Evolutionary conservation across 2,329 filamentous ascomycete species (phyloP).

Genomic region (Pseudogymnoascus sp.): DNA sequence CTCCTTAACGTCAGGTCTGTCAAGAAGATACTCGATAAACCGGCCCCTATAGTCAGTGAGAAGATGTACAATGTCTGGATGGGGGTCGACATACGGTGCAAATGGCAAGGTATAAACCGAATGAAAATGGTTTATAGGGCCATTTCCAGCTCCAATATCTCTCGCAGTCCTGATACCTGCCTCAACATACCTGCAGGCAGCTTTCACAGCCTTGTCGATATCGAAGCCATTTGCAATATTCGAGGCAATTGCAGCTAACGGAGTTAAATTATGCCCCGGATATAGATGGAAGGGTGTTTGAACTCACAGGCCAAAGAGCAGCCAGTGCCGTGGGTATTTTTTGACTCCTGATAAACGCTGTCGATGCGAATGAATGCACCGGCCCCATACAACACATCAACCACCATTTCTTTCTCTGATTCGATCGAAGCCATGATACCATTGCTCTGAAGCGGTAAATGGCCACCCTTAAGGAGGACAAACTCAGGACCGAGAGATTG

Average conservation of each 20-base stretch:
- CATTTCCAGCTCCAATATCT: conserved; percentile 53
- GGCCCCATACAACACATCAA: conserved; percentile 70
- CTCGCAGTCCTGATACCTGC: conserved; percentile 52
- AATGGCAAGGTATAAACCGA: conserved; percentile 64
- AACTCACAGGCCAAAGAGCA: conserved; percentile 81
- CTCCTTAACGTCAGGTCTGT: conserved; percentile 63
- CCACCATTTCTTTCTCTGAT: conserved; percentile 57
- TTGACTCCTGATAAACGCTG: conserved; percentile 63
- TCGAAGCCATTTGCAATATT: conserved; percentile 56
- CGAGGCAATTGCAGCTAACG: conserved; percentile 62
- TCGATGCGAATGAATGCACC: conserved; percentile 56
- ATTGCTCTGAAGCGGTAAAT: conserved; percentile 67
- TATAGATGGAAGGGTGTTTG: not conserved
- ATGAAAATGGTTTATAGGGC: conserved; percentile 74
- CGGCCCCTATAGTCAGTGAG: conserved; percentile 46
- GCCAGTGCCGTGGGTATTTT: conserved; percentile 88
- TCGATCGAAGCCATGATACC: conserved; percentile 51
- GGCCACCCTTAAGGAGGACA: conserved; percentile 86
- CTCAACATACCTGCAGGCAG: conserved; percentile 66
- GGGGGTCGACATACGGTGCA: conserved; percentile 37
- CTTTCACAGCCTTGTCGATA: conserved; percentile 54
- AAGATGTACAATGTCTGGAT: not conserved
- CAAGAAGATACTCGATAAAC: conserved; percentile 78
- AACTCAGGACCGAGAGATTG: conserved; percentile 65
- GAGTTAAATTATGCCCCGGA: conserved; percentile 8